A percentile compares a stretch with the other conserved stretches of the same genome.
Evolutionary conservation across 306 rosid species (phyloP).

Genomic region (Lathyrus tuberosus): DNA sequence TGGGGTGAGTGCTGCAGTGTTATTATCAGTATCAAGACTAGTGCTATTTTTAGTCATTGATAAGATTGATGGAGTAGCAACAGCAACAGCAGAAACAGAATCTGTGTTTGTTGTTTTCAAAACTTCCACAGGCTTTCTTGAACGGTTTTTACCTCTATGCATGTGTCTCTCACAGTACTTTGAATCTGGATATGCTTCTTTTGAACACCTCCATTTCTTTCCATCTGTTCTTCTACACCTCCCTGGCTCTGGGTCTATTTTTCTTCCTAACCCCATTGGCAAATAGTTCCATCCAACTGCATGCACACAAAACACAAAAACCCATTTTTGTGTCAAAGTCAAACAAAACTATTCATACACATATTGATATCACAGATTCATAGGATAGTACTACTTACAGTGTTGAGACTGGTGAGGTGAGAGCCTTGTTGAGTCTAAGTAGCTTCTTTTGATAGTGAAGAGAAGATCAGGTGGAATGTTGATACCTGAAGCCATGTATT

Average conservation of each 20-base stretch:
- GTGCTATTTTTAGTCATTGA: conserved; percentile 51
- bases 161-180: conserved; percentile 99
- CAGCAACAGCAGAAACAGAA: conserved; percentile 18
- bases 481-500: conserved; percentile 94
- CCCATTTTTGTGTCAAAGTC: background rate
- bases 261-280: conserved; percentile 87
- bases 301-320: conserved; percentile 9
- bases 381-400: conserved; percentile 47
- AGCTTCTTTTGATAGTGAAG: conserved; percentile 66
- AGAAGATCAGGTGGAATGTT: conserved; percentile 91
- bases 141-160: conserved; percentile 99
- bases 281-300: conserved; percentile 97
- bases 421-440: conserved; percentile 69
- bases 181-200: conserved; percentile 91
- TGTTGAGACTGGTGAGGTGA: conserved; percentile 69
- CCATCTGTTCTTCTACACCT: conserved; percentile 99
- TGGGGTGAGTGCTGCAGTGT: conserved; percentile 46
- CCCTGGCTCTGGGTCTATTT: conserved; percentile 98
- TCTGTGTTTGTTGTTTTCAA: conserved; percentile 56
- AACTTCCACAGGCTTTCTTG: conserved; percentile 99
- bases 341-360: background rate
- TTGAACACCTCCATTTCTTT: conserved; percentile 96
- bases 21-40: background rate
- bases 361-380: no score
- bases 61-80: conserved; percentile 48